Conservation (phyloP, 768 basidiomycete genomes). For the Sporobolomyces pararoseus region DNA sequence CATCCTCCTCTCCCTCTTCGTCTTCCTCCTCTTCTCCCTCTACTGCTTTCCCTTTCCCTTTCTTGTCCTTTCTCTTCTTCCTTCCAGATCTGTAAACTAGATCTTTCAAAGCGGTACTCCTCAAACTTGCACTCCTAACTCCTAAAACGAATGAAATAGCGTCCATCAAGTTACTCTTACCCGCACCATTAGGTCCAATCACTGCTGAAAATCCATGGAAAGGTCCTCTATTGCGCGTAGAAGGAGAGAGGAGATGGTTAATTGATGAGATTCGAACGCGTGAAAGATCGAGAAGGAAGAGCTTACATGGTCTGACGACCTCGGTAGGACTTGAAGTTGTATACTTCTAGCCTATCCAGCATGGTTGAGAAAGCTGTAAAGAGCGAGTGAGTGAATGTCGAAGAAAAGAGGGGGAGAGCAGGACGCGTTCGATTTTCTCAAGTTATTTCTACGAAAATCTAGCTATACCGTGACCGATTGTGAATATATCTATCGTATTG, state of each 20-base stretch:
- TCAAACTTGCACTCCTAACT: slow-evolving; percentile 85
- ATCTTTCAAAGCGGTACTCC: slow-evolving; percentile 90
- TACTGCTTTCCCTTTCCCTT: slow-evolving; percentile 46
- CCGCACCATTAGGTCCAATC: slow-evolving; percentile 98
- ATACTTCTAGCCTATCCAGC: slow-evolving; percentile 62
- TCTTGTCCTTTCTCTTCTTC: slow-evolving; percentile 53
- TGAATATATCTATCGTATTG: too few species aligned
- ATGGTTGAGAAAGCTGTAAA: slow-evolving; percentile 10
- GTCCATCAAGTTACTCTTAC: slow-evolving; percentile 99
- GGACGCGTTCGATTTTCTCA: too few species aligned
- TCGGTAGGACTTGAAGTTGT: slow-evolving; percentile 96
- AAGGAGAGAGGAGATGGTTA: slow-evolving; percentile 9
- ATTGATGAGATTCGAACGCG: not conserved
- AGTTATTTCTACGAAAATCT: too few species aligned
- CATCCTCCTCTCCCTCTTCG: slow-evolving; percentile 53
- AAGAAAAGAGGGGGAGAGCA: too few species aligned
- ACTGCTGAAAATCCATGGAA: slow-evolving; percentile 91
- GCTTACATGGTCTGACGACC: slow-evolving; percentile 48
- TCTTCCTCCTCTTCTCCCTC: slow-evolving; percentile 57
- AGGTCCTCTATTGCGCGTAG: slow-evolving; percentile 61
- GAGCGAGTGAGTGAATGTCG: too few species aligned
- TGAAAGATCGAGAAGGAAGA: slow-evolving; percentile 25
- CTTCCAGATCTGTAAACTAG: slow-evolving; percentile 85
- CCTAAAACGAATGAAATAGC: slow-evolving; percentile 98
- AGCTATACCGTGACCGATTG: too few species aligned